phyloP scores from a whole-genome alignment of 495 filamentous ascomycete genomes.

The Opeltia flavorubescens region DNA sequence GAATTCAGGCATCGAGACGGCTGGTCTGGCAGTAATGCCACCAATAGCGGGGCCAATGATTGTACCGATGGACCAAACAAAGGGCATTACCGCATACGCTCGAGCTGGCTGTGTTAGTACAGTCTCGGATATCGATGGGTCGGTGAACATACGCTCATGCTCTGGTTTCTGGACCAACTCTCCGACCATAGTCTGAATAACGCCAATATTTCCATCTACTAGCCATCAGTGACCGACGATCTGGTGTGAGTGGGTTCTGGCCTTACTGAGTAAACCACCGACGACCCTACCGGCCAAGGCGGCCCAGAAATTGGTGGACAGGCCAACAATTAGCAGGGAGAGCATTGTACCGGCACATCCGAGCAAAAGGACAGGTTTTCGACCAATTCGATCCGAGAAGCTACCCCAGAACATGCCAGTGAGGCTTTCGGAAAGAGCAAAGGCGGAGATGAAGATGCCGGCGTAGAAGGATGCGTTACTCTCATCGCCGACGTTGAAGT shows the following conservation, averaged over 20 bases:
- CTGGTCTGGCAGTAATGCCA: slow-evolving; percentile 61
- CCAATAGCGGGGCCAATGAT: slow-evolving; percentile 75
- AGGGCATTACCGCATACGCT: slow-evolving; percentile 75
- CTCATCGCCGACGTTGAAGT: slow-evolving; percentile 52
- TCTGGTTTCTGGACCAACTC: slow-evolving; percentile 65
- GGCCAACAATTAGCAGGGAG: slow-evolving; percentile 69
- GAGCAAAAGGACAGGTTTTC: slow-evolving; percentile 69
- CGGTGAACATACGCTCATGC: slow-evolving; percentile 56
- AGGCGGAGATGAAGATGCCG: slow-evolving; percentile 73
- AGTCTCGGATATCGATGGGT: background rate
- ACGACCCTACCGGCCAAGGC: slow-evolving; percentile 61
- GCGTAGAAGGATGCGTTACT: slow-evolving; percentile 69
- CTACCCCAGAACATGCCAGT: slow-evolving; percentile 80
- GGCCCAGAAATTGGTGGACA: slow-evolving; percentile 65
- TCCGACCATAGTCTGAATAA: slow-evolving; percentile 87
- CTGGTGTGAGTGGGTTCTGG: background rate
- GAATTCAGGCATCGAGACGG: slow-evolving; percentile 48
- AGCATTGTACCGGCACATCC: slow-evolving; percentile 70
- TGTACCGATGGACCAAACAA: slow-evolving; percentile 76
- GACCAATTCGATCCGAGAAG: slow-evolving; percentile 66
- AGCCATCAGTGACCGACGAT: background rate
- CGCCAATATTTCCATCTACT: slow-evolving; percentile 64
- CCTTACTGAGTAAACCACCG: slow-evolving; percentile 52
- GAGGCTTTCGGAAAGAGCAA: slow-evolving; percentile 63
- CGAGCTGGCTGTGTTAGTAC: slow-evolving; percentile 33